phyloP scores from a whole-genome alignment of 345 rosid species.

The Brassica cretica region DNA sequence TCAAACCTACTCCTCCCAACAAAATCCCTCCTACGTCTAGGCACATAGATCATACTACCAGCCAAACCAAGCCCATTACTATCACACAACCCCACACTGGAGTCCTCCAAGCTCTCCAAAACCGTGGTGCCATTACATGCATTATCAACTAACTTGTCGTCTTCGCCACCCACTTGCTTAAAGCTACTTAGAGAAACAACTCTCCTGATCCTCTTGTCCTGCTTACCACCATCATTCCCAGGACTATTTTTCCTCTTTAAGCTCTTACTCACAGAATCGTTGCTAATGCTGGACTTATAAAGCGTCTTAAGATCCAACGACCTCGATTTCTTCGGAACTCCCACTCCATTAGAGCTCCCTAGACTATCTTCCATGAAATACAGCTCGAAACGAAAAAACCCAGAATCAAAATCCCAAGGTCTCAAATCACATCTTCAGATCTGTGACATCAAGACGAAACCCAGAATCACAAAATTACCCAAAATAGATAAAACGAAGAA shows the following conservation, averaged over 20 bases:
- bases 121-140: slow-evolving; percentile 49
- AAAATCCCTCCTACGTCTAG: slow-evolving; percentile 82
- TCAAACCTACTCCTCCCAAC: slow-evolving; percentile 73
- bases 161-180: slow-evolving; percentile 45
- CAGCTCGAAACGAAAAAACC: slow-evolving; percentile 41
- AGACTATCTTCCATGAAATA: slow-evolving; percentile 81
- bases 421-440: slow-evolving; percentile 56
- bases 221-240: slow-evolving; percentile 27
- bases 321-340: slow-evolving; percentile 72
- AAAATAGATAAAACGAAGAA: slow-evolving; percentile 24
- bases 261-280: slow-evolving; percentile 48
- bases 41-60: slow-evolving; percentile 53
- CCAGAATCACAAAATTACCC: slow-evolving; percentile 34
- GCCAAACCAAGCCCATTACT: slow-evolving; percentile 50
- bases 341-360: slow-evolving; percentile 70
- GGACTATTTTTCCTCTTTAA: slow-evolving; percentile 61
- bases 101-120: slow-evolving; percentile 44
- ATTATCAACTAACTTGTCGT: slow-evolving; percentile 50
- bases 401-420: slow-evolving; percentile 33
- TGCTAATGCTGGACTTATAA: slow-evolving; percentile 53
- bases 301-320: slow-evolving; percentile 92
- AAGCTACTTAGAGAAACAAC: slow-evolving; percentile 59
- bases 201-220: slow-evolving; percentile 61
- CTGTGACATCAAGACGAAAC: slow-evolving; percentile 48
- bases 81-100: slow-evolving; percentile 44